Percentiles rank a stretch among this genome's conserved stretches.
Conservation (phyloP, 352 stramenopile genomes). For the Phytophthora kernoviae region DNA sequence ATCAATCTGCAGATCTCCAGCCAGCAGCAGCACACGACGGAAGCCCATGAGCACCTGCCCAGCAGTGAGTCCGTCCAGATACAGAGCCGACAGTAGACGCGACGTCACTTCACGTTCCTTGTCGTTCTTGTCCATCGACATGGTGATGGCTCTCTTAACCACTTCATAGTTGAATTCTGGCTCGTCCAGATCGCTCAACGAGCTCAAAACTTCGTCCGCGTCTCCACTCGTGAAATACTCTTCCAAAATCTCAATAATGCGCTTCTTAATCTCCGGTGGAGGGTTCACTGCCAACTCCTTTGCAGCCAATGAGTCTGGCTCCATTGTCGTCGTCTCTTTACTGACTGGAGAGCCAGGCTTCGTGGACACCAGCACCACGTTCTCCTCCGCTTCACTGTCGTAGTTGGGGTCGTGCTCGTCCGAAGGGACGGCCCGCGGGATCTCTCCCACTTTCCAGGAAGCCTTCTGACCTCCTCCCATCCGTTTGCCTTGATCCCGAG, state of each 20-base stretch:
- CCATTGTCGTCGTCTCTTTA: constrained; percentile 55
- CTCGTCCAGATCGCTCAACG: constrained; percentile 68
- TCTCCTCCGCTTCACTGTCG: constrained; percentile 91
- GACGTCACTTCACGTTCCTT: constrained; percentile 58
- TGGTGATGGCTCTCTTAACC: constrained; percentile 95
- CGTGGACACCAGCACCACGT: constrained; percentile 86
- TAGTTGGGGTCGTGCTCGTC: constrained; percentile 94
- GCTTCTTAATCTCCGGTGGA: constrained; percentile 88
- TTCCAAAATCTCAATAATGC: constrained; percentile 87
- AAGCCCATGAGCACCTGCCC: constrained; percentile 93
- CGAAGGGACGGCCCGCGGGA: constrained; percentile 60
- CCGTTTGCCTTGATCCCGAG: constrained; percentile 82
- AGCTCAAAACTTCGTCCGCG: constrained; percentile 88
- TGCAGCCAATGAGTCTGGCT: constrained; percentile 68
- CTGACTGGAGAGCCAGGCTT: constrained; percentile 42
- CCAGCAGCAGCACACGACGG: constrained; percentile 94
- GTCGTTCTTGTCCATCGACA: constrained; percentile 91
- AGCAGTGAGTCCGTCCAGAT: constrained; percentile 86
- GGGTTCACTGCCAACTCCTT: constrained; percentile 81
- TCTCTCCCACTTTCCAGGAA: constrained; percentile 82
- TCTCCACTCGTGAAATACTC: constrained; percentile 92
- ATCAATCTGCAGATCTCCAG: constrained; percentile 97
- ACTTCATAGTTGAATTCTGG: constrained; percentile 91
- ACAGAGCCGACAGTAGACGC: constrained; percentile 92
- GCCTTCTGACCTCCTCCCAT: constrained; percentile 89